Conservation (phyloP, 2,329 filamentous ascomycete species). For the Hypoxylon sp. region DNA sequence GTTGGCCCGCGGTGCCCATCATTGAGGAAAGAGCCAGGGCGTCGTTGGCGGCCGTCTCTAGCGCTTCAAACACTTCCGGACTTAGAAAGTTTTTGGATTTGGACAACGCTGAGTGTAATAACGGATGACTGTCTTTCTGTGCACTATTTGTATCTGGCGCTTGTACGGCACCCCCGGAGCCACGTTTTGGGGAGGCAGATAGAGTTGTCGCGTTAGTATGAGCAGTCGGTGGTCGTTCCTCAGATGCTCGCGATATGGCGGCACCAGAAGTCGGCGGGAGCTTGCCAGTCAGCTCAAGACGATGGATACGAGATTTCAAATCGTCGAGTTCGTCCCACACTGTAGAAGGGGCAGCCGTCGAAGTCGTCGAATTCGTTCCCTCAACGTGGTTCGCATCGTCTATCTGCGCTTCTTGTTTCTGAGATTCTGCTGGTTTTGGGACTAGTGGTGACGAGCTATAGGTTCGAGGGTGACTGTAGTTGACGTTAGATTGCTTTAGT, state of each 20-base stretch:
- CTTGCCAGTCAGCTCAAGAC: constrained; percentile 91
- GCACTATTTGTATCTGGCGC: constrained; percentile 62
- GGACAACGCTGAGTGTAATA: constrained; percentile 83
- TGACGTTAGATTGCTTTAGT: constrained; percentile 59
- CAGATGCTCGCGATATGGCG: constrained; percentile 79
- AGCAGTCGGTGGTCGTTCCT: constrained; percentile 89
- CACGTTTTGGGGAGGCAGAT: constrained; percentile 88
- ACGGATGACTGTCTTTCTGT: constrained; percentile 76
- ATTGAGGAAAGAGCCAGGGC: constrained; percentile 84
- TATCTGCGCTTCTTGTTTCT: constrained; percentile 55
- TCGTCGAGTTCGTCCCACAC: constrained; percentile 99
- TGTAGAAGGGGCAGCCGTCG: constrained; percentile 89
- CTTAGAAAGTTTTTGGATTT: constrained; percentile 82
- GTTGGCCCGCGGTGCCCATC: constrained; percentile 80
- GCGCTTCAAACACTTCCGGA: constrained; percentile 79
- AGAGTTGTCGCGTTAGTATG: constrained; percentile 88
- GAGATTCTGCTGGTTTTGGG: constrained; percentile 60
- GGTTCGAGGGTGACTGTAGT: constrained; percentile 60
- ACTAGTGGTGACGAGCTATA: constrained; percentile 75
- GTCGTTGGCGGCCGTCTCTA: constrained; percentile 87
- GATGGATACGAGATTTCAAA: constrained; percentile 91
- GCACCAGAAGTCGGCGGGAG: constrained; percentile 86
- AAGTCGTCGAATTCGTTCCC: constrained; percentile 88
- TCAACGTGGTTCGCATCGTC: constrained; percentile 67
- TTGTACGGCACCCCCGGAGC: constrained; percentile 64